Conservation (phyloP, 228 moss, liverwort and hornwort genomes). For the Sphagnum fallax region DNA sequence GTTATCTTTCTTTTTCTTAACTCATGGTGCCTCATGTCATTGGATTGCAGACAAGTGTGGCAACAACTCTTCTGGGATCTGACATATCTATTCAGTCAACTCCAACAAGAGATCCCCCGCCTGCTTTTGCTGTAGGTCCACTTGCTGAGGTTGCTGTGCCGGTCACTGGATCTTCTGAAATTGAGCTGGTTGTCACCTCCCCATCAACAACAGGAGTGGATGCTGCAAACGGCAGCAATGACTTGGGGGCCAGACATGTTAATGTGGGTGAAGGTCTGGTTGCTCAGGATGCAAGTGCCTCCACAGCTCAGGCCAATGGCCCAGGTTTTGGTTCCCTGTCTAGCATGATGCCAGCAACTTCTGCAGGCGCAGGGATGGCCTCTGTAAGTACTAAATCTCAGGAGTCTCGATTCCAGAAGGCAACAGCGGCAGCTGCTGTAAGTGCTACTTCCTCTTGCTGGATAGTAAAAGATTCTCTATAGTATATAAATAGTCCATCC, state of each 20-base stretch:
- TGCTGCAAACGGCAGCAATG: conserved; percentile 11
- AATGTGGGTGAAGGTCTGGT: conserved; percentile 14
- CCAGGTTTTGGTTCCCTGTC: conserved; percentile 14
- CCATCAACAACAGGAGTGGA: conserved; percentile 13
- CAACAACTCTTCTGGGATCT: conserved; percentile 38
- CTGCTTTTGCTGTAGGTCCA: conserved; percentile 30
- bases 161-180: conserved; percentile 6
- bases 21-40: background rate
- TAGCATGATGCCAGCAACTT: conserved; percentile 15
- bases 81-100: conserved; percentile 13
- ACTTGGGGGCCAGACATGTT: conserved; percentile 10
- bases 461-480: background rate
- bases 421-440: conserved; percentile 39
- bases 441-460: conserved; percentile 8
- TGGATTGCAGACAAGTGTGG: conserved; percentile 29
- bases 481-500: background rate
- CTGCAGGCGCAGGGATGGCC: conserved; percentile 22
- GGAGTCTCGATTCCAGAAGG: conserved; percentile 45
- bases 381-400: conserved; percentile 49
- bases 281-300: conserved; percentile 7
- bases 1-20: background rate
- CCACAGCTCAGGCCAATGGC: conserved; percentile 13
- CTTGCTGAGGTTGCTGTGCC: conserved; percentile 21
- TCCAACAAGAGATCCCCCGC: conserved; percentile 32
- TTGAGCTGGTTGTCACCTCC: conserved; percentile 7